These are phyloP conservation scores for Cladosporium sp. DNA, from an alignment of 2,329 filamentous ascomycete species.

Conservation along the genomic window DNA sequence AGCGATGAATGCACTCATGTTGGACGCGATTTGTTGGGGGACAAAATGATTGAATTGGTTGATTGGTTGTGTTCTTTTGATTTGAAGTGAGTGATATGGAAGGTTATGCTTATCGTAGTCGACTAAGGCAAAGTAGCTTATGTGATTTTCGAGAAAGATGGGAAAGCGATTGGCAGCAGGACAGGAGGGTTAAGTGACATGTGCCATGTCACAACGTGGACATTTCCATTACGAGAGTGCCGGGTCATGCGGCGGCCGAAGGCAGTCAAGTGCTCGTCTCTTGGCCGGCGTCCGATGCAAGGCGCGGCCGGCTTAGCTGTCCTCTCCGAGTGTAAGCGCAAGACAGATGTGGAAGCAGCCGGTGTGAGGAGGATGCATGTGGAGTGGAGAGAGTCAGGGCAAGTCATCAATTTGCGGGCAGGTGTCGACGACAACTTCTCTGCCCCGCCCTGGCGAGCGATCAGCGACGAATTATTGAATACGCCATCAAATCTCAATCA, in stretches of 20 bases:
- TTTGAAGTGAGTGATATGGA: neutral
- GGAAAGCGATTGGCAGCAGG: neutral
- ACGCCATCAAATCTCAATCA: neutral
- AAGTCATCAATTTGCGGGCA: neutral
- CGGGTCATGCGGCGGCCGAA: slow-evolving; percentile 16
- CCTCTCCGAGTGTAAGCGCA: slow-evolving; percentile 3
- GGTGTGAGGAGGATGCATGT: neutral
- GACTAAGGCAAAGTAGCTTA: neutral
- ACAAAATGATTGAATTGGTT: neutral
- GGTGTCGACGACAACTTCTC: neutral
- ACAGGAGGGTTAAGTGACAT: neutral
- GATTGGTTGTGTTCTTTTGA: neutral
- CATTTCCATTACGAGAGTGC: slow-evolving; percentile 14
- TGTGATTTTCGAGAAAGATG: neutral
- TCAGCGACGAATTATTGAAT: neutral
- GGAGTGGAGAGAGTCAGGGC: neutral
- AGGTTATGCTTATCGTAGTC: neutral
- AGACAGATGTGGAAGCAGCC: neutral
- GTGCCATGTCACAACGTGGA: neutral
- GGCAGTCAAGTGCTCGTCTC: neutral
- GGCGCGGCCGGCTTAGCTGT: slow-evolving; percentile 5
- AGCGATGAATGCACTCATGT: slow-evolving; percentile 23
- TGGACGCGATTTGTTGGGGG: neutral
- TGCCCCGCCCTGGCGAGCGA: slow-evolving; percentile 2
- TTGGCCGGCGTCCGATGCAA: slow-evolving; percentile 9